Evolutionary conservation across 2,329 filamentous ascomycete species (phyloP), one percentile per base, ranked within the genome.

Genomic region (Beauveria medogensis): DNA sequence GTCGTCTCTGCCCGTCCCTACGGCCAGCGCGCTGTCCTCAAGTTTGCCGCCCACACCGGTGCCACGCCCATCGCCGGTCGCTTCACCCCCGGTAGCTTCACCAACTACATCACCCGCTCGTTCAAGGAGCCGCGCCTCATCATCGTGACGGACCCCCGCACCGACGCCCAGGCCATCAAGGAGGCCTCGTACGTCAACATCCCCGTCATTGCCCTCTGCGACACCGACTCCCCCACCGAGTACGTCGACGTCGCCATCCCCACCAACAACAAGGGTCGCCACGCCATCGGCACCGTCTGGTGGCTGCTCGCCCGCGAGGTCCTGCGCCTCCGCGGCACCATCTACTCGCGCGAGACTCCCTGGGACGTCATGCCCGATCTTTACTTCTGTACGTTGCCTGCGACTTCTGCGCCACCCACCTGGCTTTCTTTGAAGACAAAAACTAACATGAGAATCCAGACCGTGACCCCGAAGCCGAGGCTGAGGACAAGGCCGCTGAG

Each of bases 71-170:
- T 99, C 75, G 95, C 94, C 74, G 94, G 94, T 83, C 94, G 94
- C 79, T 99, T 99, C 90, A 99, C 94, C 77, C 94, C 94, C 78
- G 94, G 94, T 90, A 96, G 93, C 81, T 99, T 99, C 89, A 99
- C 94, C 86, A 99, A 99, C 88, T 99, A 99, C 90, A 99, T 99
- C 89, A 99, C 95, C 80, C 93, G 94, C 76, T 97, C 94, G 69
- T 99, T 99, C 92, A 97, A 97, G 89, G 94, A 99, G 86, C 94
- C 94, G 77, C 95, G 95, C 80, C 86, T 99, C 76, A 97, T 99
- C 81, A 88, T 99, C 78, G 94, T 99, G 75, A 99, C 94, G 82
- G 94, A 99, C 80, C 94, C 94, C 73, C 93, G 95, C 82, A 99
- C 95, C 84, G 94, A 99, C 75, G 91, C 94, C 78, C 94, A 99